Percentiles rank a stretch among this genome's conserved stretches.
Conservation (phyloP, 768 basidiomycete species). For the Agaricus subrufescens region DNA sequence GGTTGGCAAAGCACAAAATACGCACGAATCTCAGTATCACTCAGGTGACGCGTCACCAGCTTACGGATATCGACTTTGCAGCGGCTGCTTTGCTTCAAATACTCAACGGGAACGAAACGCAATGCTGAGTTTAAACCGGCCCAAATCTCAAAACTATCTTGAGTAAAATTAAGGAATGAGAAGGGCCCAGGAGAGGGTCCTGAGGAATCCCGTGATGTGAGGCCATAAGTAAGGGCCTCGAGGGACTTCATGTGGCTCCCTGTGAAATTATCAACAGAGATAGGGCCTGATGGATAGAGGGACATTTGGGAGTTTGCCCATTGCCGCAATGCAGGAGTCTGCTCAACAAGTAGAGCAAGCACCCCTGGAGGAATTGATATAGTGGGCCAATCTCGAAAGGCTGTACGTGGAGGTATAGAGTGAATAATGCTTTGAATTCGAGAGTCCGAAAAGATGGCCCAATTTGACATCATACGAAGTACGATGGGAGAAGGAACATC, state of each 20-base stretch:
- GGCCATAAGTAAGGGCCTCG: conserved; percentile 29
- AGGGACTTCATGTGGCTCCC: conserved; percentile 43
- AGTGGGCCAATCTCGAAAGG: conserved; percentile 47
- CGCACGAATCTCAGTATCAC: conserved; percentile 58
- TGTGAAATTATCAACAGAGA: conserved; percentile 43
- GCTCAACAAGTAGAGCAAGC: conserved; percentile 52
- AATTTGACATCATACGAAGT: conserved; percentile 62
- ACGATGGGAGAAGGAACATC: conserved; percentile 44
- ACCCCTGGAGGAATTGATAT: conserved; percentile 58
- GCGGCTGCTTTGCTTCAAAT: conserved; percentile 25
- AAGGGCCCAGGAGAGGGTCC: background rate
- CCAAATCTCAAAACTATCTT: conserved; percentile 50
- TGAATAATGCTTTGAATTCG: conserved; percentile 40
- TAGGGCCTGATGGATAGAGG: conserved; percentile 37
- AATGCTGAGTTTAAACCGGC: conserved; percentile 36
- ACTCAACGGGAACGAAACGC: conserved; percentile 48
- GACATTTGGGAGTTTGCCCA: conserved; percentile 51
- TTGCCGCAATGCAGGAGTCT: conserved; percentile 41
- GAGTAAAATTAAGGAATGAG: conserved; percentile 21
- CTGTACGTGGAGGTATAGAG: conserved; percentile 27
- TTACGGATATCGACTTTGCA: conserved; percentile 42
- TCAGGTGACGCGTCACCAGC: conserved; percentile 56
- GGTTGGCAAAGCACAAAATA: conserved; percentile 13
- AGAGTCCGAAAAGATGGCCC: conserved; percentile 48
- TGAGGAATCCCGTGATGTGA: conserved; percentile 16